Percentiles rank a stretch among this genome's conserved stretches.
These are phyloP conservation scores for Didymella pinodella DNA, from an alignment of 2,329 filamentous ascomycete species.

Conservation along the genomic window DNA sequence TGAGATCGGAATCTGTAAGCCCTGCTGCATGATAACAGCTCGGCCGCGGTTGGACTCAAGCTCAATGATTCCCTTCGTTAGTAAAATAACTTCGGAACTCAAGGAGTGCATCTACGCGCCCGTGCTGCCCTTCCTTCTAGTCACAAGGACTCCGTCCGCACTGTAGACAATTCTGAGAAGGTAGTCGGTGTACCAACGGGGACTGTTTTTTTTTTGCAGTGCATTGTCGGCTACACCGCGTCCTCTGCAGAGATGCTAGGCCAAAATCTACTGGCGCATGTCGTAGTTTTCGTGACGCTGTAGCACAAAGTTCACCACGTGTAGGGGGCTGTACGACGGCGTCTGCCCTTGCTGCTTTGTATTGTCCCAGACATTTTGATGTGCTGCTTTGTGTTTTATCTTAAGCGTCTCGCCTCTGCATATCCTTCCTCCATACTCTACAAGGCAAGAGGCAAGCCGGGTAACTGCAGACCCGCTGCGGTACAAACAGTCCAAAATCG, in stretches of 20 bases:
- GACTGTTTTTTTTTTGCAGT: constrained; percentile 30
- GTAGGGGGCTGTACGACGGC: constrained; percentile 3
- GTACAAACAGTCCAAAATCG: too few species aligned
- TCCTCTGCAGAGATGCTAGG: not conserved
- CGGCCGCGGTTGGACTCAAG: not conserved
- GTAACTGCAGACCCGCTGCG: not conserved
- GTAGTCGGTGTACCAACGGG: constrained; percentile 23
- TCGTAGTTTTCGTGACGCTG: constrained; percentile 10
- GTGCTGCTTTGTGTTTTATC: not conserved
- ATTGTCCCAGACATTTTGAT: not conserved
- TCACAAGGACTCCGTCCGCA: constrained; percentile 3
- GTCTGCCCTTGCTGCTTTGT: not conserved
- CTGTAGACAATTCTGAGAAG: not conserved
- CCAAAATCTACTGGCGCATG: not conserved
- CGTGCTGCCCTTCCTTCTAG: not conserved
- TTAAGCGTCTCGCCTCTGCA: not conserved
- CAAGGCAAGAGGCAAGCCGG: not conserved
- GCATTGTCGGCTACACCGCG: constrained; percentile 24
- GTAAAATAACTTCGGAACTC: not conserved
- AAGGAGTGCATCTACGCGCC: not conserved
- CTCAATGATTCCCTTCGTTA: not conserved
- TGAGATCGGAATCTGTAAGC: not conserved
- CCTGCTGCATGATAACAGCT: not conserved
- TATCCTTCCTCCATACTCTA: not conserved
- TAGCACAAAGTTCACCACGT: constrained; percentile 19